A percentile compares a stretch with the other conserved stretches of the same genome.
These are phyloP conservation scores for Thielaviopsis populi DNA, from an alignment of 2,329 filamentous ascomycete species.

Conservation along the genomic window DNA sequence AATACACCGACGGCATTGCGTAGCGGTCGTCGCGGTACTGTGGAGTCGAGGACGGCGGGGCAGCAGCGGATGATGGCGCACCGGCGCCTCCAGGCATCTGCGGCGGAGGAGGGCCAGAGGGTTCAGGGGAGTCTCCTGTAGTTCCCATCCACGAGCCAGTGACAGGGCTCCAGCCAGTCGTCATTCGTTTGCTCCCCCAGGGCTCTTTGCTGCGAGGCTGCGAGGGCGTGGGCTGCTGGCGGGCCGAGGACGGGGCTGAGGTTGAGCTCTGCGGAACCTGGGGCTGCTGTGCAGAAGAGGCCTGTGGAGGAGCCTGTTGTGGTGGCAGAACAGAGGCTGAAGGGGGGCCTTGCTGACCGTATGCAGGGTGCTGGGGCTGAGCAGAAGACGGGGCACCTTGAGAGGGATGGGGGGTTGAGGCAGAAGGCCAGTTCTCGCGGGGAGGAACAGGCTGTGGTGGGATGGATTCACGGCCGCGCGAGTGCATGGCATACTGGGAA, in stretches of 20 bases:
- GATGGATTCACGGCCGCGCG: slow-evolving; percentile 5
- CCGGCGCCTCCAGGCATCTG: background rate
- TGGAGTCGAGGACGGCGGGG: background rate
- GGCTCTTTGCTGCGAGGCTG: background rate
- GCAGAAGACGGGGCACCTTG: background rate
- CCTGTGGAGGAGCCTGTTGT: background rate
- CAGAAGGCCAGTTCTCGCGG: slow-evolving; percentile 2
- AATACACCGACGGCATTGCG: background rate
- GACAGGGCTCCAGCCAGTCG: background rate
- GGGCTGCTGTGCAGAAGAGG: background rate
- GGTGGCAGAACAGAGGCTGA: slow-evolving; percentile 1
- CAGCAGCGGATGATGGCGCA: background rate
- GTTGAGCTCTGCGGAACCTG: slow-evolving; percentile 1
- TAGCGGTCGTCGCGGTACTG: slow-evolving; percentile 15
- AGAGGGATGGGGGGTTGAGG: background rate
- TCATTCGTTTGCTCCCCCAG: background rate
- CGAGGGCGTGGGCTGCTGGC: background rate
- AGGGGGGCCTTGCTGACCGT: background rate
- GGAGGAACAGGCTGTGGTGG: background rate
- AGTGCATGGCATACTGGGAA: slow-evolving; percentile 9
- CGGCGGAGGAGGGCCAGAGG: background rate
- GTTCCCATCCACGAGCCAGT: background rate
- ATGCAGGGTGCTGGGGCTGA: background rate
- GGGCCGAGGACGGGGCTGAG: background rate
- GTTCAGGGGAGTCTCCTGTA: background rate